phyloP scores from a whole-genome alignment of 1,139 yeast genomes.

The Protomyces gravidus region DNA sequence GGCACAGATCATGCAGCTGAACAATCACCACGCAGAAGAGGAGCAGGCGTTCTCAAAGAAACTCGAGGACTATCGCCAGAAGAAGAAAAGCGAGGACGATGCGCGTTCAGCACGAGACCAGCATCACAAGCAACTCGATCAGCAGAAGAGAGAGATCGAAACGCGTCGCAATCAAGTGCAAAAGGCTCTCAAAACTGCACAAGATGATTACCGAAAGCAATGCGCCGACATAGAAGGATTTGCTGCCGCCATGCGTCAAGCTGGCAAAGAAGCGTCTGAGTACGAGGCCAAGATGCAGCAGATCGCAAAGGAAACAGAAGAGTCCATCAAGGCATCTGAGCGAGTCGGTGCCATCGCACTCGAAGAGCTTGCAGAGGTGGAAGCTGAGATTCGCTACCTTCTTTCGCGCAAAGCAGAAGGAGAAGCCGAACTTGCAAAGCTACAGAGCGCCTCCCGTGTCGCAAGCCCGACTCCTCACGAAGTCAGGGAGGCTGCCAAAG shows the following conservation, averaged over 20 bases:
- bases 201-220: conserved; percentile 34
- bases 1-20: conserved; percentile 44
- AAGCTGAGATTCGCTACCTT: conserved; percentile 21
- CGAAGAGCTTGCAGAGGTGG: conserved; percentile 23
- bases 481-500: conserved; percentile 5
- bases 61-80: conserved; percentile 46
- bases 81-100: conserved; percentile 50
- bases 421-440: conserved; percentile 12
- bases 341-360: conserved; percentile 9
- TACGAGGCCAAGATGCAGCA: not conserved
- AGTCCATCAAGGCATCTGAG: conserved; percentile 6
- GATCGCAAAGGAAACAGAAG: conserved; percentile 5
- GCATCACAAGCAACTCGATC: conserved; percentile 51
- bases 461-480: conserved; percentile 19
- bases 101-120: conserved; percentile 48
- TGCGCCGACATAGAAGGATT: conserved; percentile 13
- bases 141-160: conserved; percentile 43
- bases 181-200: conserved; percentile 35
- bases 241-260: not conserved
- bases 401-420: conserved; percentile 19
- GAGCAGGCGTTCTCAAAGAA: conserved; percentile 45
- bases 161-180: conserved; percentile 40
- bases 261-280: conserved; percentile 8
- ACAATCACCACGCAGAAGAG: conserved; percentile 46
- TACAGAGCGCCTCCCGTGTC: conserved; percentile 6